Base-by-base conservation (phyloP, 1,139 yeast genomes). In the Dujonia santamariae region DNA sequence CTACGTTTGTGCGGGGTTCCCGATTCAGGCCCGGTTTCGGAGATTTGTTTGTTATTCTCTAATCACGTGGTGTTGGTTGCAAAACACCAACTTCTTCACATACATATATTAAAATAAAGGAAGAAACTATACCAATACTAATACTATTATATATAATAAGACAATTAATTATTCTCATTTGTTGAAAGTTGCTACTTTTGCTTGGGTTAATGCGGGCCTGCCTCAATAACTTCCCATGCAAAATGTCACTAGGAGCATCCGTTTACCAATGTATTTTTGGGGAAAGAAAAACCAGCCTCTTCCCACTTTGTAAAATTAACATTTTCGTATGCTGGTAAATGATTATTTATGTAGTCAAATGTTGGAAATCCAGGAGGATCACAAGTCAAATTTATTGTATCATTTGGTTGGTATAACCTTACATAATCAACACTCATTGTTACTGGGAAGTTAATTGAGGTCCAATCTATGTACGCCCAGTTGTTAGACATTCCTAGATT, bases 381-480 rank as follows among this genome's bases (percentile, higher is more conserved):
- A 59, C 96, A 86, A 0, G 87, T 81, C 7, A 81, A 41, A 22
- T 74, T 65, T 2, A 58, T 51, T 4, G 59, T 50, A 43, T 65
- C 75, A 25, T 59, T 46, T 3, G 94, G 92, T 59, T 86, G 96
- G 54, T 86, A 86, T 12, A 86, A 56, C 44, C 96, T 74, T 12
- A 86, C 86, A 50, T 80, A 83, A 56, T 86, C 96, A 37, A 86
- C 64, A 39, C 78, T 63, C 71, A 85, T 60, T 3, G 71, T 69
- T 3, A 74, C 71, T 1, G 96, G 96, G 72, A 86, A 85, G 26
- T 58, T 53, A 30, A 86, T 59, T 11, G 77, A 66, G 23, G 74
- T 69, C 94, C 95, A 85, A 54, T 84, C 85, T 43, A 86, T 85
- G 53, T 82, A 81, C 1, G 86, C 82, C 95, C 95, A 86, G 37